Evolutionary conservation across 192 early-diverging fungal species (phyloP), one percentile per base, ranked within the genome.

Genomic region (Backusella morwellensis): DNA sequence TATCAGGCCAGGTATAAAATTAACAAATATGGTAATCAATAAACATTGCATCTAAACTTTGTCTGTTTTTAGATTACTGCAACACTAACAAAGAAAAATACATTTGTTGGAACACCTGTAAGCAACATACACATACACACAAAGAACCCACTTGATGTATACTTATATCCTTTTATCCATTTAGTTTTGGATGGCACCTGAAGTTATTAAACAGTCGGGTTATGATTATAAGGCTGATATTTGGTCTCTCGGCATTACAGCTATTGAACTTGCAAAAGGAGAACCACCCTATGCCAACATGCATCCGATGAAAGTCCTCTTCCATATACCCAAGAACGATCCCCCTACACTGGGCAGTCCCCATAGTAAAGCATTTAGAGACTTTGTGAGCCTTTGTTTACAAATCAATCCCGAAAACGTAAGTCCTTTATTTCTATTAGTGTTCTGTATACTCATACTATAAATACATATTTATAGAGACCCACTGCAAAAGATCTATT

Each of bases 171-270:
- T 67, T 42, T 35, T 2, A n/a, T 68, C 6, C 19, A 54, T 42
- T 26, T 80, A 89, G 81, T 93, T 93, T 84, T 95, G 93, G 96
- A 96, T 96, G 95, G 94, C 95, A 11, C 95, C 95, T 7, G 95
- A 97, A 83, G 94, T 98, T 1, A 99, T 99, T 80, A 90, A 94
- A 78, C 95, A 97, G 82, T 92, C 94, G 1, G 95, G 94, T 6
- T 99, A 98, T 78, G 93, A 97, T 88, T 91, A 90, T 79, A 97
- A 96, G 84, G 98, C 98, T 0, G 98, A 99, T 86, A 97, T 99
- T 34, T 99, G 98, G 98, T 95, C 93, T 36, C 86, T 98, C 35
- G 98, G 98, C 1, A 98, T 99, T 77, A 99, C 97, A 3, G 96
- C 96, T 0, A 95, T 98, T 40, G 98, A 99, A 86, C 84, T 99